Evolutionary conservation across 2,329 filamentous ascomycete genomes (phyloP).

Genomic region (Aspergillus latus): DNA sequence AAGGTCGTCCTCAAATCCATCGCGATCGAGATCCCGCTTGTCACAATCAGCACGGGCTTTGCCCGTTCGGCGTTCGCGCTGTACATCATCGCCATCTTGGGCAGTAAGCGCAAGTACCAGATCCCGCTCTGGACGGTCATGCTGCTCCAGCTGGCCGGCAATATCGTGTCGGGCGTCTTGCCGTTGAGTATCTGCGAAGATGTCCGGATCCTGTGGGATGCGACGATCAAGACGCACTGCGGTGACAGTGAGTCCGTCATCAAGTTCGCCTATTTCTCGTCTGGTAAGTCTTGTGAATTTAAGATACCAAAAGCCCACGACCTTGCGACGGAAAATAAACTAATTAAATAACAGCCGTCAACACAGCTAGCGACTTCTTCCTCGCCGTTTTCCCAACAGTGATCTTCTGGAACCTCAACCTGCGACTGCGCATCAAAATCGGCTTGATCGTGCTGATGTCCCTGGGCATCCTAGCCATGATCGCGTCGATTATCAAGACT

Average conservation of each 20-base stretch:
- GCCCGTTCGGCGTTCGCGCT: conserved; percentile 31
- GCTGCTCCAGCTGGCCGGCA: conserved; percentile 27
- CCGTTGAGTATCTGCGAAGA: conserved; percentile 31
- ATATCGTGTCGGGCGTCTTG: conserved; percentile 28
- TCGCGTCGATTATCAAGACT: conserved; percentile 35
- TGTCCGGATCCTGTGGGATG: conserved; percentile 27
- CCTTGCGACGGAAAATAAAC: background rate
- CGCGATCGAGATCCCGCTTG: conserved; percentile 29
- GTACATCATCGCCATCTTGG: conserved; percentile 30
- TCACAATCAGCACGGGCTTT: conserved; percentile 31
- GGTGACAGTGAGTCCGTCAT: conserved; percentile 24
- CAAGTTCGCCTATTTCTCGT: conserved; percentile 32
- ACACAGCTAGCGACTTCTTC: conserved; percentile 31
- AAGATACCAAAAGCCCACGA: too few relatives aligned
- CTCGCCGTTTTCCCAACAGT: conserved; percentile 31
- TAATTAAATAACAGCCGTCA: conserved; percentile 21
- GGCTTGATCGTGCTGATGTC: conserved; percentile 29
- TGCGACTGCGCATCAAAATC: conserved; percentile 31
- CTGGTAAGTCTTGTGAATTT: conserved; percentile 16
- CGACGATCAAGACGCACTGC: conserved; percentile 25
- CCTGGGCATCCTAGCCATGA: conserved; percentile 32
- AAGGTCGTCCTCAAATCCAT: conserved; percentile 28
- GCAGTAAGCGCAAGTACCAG: conserved; percentile 25
- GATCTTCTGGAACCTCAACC: conserved; percentile 33
- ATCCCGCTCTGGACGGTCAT: conserved; percentile 26